Evolutionary conservation across 768 basidiomycete genomes (phyloP).

Genomic region (Pisolithus microcarpus): DNA sequence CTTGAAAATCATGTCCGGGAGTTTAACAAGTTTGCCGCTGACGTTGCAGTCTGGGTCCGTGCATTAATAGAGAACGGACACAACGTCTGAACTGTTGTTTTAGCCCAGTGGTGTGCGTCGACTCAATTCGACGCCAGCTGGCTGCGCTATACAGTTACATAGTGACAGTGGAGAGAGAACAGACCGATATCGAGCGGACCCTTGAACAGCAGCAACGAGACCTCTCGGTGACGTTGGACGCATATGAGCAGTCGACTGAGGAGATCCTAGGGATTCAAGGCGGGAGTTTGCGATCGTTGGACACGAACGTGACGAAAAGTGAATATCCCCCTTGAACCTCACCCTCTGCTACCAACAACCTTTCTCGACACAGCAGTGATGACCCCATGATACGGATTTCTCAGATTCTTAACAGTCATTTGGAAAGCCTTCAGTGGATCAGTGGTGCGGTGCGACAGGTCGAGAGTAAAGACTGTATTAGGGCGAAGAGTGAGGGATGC

Average conservation of each 20-base stretch:
- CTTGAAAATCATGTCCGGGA: constrained; percentile 79
- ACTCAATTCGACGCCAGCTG: constrained; percentile 38
- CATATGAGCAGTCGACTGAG: constrained; percentile 79
- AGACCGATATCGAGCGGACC: too few species aligned
- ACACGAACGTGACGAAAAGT: constrained; percentile 94
- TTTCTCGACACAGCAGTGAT: constrained; percentile 30
- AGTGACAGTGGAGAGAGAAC: too few species aligned
- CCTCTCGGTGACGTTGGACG: constrained; percentile 66
- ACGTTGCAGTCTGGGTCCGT: constrained; percentile 92
- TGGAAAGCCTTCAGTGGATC: too few species aligned
- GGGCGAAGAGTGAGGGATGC: constrained; percentile 55
- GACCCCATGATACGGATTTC: constrained; percentile 93
- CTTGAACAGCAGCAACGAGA: too few species aligned
- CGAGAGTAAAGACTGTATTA: constrained; percentile 70
- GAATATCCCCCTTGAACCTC: not conserved
- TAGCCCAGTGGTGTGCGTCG: not conserved
- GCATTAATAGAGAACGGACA: constrained; percentile 91
- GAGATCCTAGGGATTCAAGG: constrained; percentile 76
- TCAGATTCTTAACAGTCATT: too few species aligned
- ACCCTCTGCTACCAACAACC: constrained; percentile 23
- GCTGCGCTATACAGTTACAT: constrained; percentile 61
- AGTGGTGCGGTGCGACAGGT: constrained; percentile 77
- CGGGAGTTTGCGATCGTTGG: constrained; percentile 60
- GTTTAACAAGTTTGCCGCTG: constrained; percentile 80
- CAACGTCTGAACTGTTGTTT: constrained; percentile 49